A percentile compares a stretch with the other conserved stretches of the same genome.
Evolutionary conservation across 768 basidiomycete species (phyloP).

Genomic region (Royoungia palumana): DNA sequence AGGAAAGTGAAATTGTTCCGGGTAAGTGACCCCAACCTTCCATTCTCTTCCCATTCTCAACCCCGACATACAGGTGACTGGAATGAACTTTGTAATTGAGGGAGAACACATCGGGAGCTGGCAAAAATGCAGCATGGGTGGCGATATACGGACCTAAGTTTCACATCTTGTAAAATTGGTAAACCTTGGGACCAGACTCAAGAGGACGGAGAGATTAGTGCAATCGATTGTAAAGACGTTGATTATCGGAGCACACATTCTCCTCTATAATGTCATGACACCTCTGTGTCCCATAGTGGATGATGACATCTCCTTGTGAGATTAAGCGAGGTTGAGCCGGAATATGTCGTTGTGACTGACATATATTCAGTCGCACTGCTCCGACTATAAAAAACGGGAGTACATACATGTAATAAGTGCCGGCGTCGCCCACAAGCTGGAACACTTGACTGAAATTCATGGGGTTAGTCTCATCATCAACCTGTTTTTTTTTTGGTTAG

Average conservation of each 20-base stretch:
- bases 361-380: slow-evolving; percentile 6
- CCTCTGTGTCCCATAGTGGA: slow-evolving; percentile 5
- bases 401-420: slow-evolving; percentile 81
- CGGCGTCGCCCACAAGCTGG: slow-evolving; percentile 77
- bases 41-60: background rate
- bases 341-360: slow-evolving; percentile 83
- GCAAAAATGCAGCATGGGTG: background rate
- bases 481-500: slow-evolving; percentile 39
- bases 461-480: slow-evolving; percentile 78
- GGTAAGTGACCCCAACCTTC: slow-evolving; percentile 3
- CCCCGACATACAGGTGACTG: slow-evolving; percentile 4
- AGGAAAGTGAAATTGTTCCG: slow-evolving; percentile 16
- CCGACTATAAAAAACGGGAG: background rate
- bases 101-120: background rate
- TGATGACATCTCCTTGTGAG: background rate
- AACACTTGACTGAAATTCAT: slow-evolving; percentile 91
- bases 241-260: slow-evolving; percentile 6
- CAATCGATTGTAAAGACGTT: slow-evolving; percentile 3
- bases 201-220: background rate
- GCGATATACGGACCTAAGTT: background rate
- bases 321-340: slow-evolving; percentile 73
- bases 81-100: slow-evolving; percentile 13
- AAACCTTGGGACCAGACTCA: background rate
- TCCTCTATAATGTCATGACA: slow-evolving; percentile 12
- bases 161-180: background rate